Base-by-base conservation (phyloP, 1,284 basidiomycete genomes). In the Pseudozyma hubeiensis region DNA sequence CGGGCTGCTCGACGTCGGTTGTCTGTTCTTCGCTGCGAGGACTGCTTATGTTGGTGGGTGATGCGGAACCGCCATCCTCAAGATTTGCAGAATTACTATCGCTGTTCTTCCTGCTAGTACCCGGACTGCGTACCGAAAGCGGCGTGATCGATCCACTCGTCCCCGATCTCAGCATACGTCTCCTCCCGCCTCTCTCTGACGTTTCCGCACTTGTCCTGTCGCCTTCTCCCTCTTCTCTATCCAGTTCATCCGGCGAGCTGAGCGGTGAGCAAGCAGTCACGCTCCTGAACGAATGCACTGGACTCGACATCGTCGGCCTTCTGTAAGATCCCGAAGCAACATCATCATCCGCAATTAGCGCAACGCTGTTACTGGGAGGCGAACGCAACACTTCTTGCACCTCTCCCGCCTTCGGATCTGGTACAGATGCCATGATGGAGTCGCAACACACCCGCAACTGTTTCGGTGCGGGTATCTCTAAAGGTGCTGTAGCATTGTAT, bases 61-160 rank as follows among this genome's bases (percentile, higher is more conserved):
- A 14, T 16, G 40, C 7, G 13, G 40, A 41, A 16, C 10, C 40
- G 16, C 40, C 13, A 41, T n/a, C 40, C 24, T 24, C 24, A 24
- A 24, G 24, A 4, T 24, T 24, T 24, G 24, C 24, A 24, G 24
- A 24, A 16, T 7, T 9, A 16, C 16, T 61, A 1, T 19, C 7
- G 47, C 59, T 68, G 39, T 54, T 54, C 17, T 43, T 40, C 34
- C 56, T 43, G 7, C 50, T 58, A 5, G 53, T 33, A 8, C 50
- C 54, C 31, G 55, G 48, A 34, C 52, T 59, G 4, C 44, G 19
- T 2, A 54, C 54, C 2, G 62, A 62, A 0, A 64, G 48, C 17
- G 62, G 53, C 0, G 64, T 53, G 33, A 72, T 60, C 11, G 67
- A 70, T 0, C 67, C 72, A 43, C 67, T 75, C 4, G 72, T 75